phyloP scores from a whole-genome alignment of 179 eudicot species.

The Gypsophila paniculata region DNA sequence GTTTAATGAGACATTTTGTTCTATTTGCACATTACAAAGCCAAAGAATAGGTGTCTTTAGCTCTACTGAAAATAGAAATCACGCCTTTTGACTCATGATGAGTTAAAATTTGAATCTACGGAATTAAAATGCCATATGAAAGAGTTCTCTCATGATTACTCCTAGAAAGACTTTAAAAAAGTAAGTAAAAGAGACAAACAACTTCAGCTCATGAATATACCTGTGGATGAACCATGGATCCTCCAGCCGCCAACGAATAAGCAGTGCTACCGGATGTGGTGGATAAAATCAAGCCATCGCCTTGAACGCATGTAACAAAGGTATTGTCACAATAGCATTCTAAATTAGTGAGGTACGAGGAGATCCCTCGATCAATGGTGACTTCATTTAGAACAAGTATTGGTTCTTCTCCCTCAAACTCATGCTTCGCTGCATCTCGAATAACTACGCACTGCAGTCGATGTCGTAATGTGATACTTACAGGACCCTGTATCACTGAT shows the following conservation, averaged over 20 bases:
- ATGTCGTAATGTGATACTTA: conserved; percentile 81
- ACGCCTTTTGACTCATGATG: too few relatives aligned
- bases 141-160: neutral
- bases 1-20: neutral
- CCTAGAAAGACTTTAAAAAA: too few relatives aligned
- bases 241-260: conserved; percentile 97
- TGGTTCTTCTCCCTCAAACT: conserved; percentile 71
- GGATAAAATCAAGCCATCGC: conserved; percentile 89
- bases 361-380: conserved; percentile 94
- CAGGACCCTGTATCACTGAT: conserved; percentile 69
- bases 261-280: conserved; percentile 98
- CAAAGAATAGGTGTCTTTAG: too few relatives aligned
- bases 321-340: conserved; percentile 90
- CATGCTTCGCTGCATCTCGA: conserved; percentile 68
- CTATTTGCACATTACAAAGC: too few relatives aligned
- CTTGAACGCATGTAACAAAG: conserved; percentile 91
- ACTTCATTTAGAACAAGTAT: conserved; percentile 92
- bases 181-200: neutral
- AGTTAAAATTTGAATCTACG: neutral
- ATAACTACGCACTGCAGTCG: conserved; percentile 82
- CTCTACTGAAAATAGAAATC: too few relatives aligned
- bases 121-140: neutral
- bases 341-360: conserved; percentile 82
- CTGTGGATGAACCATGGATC: conserved; percentile 99
- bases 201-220: conserved; percentile 30